Evolutionary conservation across 108 stramenopile genomes (phyloP).

Genomic region (Cylindrotheca closterium): DNA sequence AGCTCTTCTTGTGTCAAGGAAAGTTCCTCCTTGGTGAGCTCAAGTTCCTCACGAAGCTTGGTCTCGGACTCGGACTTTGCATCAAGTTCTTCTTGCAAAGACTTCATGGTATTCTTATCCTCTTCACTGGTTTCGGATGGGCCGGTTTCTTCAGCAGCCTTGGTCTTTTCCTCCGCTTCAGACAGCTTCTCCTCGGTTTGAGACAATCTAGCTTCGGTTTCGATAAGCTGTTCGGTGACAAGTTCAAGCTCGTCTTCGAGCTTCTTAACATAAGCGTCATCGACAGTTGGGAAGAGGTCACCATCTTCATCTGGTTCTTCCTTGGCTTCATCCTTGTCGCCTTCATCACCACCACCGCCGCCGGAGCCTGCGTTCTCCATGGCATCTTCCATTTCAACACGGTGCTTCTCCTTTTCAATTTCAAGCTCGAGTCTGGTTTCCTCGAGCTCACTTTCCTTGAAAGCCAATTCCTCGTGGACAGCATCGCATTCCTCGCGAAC

Average conservation of each 20-base stretch:
- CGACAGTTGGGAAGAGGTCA: constrained; percentile 14
- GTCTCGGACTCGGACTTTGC: constrained; percentile 41
- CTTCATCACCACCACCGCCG: constrained; percentile 16
- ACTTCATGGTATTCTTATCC: constrained; percentile 35
- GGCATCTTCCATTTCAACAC: constrained; percentile 68
- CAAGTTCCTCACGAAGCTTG: constrained; percentile 49
- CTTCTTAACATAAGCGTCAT: constrained; percentile 79
- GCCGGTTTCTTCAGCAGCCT: constrained; percentile 26
- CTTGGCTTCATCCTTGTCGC: not conserved
- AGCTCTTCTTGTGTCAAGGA: constrained; percentile 62
- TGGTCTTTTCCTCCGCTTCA: constrained; percentile 52
- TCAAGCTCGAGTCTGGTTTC: constrained; percentile 79
- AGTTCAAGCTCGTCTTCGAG: constrained; percentile 88
- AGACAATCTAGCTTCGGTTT: constrained; percentile 73
- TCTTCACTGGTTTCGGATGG: constrained; percentile 30
- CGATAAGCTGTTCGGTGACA: constrained; percentile 88
- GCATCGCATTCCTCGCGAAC: constrained; percentile 78
- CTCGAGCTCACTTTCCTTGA: constrained; percentile 81
- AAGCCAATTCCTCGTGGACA: constrained; percentile 79
- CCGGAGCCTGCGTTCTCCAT: constrained; percentile 24
- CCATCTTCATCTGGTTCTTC: constrained; percentile 1
- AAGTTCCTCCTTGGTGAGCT: constrained; percentile 68
- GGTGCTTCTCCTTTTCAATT: constrained; percentile 63
- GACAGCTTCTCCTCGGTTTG: constrained; percentile 57
- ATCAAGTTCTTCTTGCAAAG: constrained; percentile 58